Evolutionary conservation across 352 stramenopile species (phyloP), one percentile per base, ranked within the genome.

Genomic region (Globisporangium ultimum): DNA sequence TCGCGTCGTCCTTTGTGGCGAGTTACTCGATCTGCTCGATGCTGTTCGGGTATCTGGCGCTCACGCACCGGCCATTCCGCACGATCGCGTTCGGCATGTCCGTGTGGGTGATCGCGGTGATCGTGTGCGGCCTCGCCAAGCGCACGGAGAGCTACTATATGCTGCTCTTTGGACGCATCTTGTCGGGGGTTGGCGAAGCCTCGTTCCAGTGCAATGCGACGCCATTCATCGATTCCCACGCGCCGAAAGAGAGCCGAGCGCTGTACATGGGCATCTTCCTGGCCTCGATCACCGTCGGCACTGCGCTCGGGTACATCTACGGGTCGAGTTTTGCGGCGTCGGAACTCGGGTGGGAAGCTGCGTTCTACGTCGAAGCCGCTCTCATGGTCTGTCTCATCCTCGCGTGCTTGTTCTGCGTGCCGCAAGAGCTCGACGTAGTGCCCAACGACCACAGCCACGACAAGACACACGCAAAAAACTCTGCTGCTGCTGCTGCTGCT

Each of bases 1-100:
- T 98, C 28, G 86, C 91, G 60, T 97, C 90, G n/a, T 77, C 87
- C 18, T 99, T 98, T 68, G 98, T 98, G 45, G 79, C 95, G 50
- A 96, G 88, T 15, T 98, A 98, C 74, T 89, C 83, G 42, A 59
- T 98, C 50, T 94, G 85, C 60, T 92, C 92, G 53, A 75, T 98
- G 28, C 54, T 97, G 9, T 97, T 97, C 56, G 88, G 87, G 47
- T 95, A 98, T 62, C 85, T 95, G 48, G 80, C 96, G 20, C 88
- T 96, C 55, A 82, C 78, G 48, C 83, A 90, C 55, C 68, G 85
- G 40, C 93, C 92, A 17, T 98, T 98, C 75, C 76, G 74, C 41
- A 81, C 98, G 56, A 96, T 98, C 58, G 74, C 82, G 3, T 53
- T 89, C 12, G 94, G 96, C 24, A 86, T 98, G 66, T 76, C 68